Evolutionary conservation across 225 moss, liverwort and hornwort species (phyloP).

Genomic region (Climacium dendroides): DNA sequence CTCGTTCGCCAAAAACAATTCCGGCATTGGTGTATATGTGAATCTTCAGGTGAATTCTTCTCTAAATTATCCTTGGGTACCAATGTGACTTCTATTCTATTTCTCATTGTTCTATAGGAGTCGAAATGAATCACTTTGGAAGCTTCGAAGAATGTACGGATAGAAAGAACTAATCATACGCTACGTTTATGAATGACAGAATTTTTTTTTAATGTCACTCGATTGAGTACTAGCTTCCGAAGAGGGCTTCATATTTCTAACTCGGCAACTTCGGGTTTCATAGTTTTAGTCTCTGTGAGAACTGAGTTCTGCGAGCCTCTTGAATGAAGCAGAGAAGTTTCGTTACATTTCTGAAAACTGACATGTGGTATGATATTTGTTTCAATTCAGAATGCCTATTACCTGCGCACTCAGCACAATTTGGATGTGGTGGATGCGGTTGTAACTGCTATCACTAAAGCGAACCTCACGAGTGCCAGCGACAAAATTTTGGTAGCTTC

Average conservation of each 20-base stretch:
- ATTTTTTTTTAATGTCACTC: no score
- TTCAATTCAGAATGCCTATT: constrained; percentile 62
- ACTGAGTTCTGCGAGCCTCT: not conserved
- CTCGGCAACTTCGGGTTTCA: not conserved
- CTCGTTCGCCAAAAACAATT: constrained; percentile 29
- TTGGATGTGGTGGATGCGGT: constrained; percentile 70
- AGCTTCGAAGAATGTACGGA: not conserved
- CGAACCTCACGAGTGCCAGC: constrained; percentile 43
- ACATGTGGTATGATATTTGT: not conserved
- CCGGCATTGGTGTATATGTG: constrained; percentile 28
- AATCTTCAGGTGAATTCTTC: constrained; percentile 20
- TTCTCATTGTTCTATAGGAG: not conserved
- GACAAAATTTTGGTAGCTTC: constrained; percentile 61
- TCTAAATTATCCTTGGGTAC: not conserved
- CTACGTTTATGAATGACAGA: not conserved
- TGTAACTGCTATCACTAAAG: constrained; percentile 33
- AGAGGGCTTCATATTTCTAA: not conserved
- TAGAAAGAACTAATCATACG: not conserved
- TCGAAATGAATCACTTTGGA: not conserved
- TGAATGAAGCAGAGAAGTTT: not conserved
- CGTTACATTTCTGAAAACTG: not conserved
- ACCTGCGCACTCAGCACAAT: constrained; percentile 29
- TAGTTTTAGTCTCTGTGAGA: not conserved
- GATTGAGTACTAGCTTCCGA: not conserved
- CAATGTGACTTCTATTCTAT: not conserved